Base-by-base conservation (phyloP, 202 grass and related monocot genomes). In the Cymbopogon flexuosus region DNA sequence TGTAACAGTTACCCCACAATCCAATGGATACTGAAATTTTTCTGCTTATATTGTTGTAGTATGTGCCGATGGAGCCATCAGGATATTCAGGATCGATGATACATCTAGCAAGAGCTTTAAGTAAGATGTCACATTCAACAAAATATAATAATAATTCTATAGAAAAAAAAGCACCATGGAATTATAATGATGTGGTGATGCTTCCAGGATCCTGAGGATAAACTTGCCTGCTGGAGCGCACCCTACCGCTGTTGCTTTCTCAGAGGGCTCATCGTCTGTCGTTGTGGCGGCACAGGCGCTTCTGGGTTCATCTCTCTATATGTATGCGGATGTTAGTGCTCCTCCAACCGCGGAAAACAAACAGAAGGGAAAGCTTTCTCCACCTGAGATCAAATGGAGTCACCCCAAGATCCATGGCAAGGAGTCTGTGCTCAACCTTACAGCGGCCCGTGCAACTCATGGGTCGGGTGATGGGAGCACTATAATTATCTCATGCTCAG, bases 51-150 rank as follows among this genome's bases (percentile, higher is more conserved):
- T 62, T 11, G 40, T 81, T 75, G 75, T 80, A 99, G 92, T 81
- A 16, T 99, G 92, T 58, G 92, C 90, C 0, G 96, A 99, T 93
- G 96, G 96, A 74, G 92, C 84, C 22, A 73, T 96, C 14, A 88
- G 96, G 65, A 47, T 99, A 19, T 99, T 90, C 78, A 89, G 96
- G 84, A 86, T 99, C 8, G 90, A 99, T 56, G 92, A 96, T 73
- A 90, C 81, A 6, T 96, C 92, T 36, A 99, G 92, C 83, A 95
- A 95, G 88, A 99, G 92, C 66, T 99, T 99, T 74, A 99, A 95
- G 92, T 98, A 89, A 67, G 84, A 34, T 67, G 51, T 63, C 19
- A 6, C 37, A 39, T 31, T 64, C 13, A 34, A 19, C 37, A 22
- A 6, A 5, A 49, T 21, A 2, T 58, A 36, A 36, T 39, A 57